Evolutionary conservation across 352 stramenopile genomes (phyloP).

Genomic region (Globisporangium okanoganense): DNA sequence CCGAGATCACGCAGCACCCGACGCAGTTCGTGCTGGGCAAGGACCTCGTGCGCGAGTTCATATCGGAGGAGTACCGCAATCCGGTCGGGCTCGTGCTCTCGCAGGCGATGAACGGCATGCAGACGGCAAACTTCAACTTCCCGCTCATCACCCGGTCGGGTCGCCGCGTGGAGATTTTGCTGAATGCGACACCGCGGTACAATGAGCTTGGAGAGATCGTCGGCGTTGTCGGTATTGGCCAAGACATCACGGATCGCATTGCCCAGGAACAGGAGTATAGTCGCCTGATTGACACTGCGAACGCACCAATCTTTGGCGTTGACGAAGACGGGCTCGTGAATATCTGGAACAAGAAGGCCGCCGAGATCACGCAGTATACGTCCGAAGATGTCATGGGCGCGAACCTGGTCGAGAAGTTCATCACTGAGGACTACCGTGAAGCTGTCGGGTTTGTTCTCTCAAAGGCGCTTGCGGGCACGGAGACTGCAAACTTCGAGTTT

Average conservation of each 20-base stretch:
- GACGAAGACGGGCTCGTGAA: slow-evolving; percentile 78
- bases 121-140: slow-evolving; percentile 85
- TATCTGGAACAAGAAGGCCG: slow-evolving; percentile 92
- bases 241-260: slow-evolving; percentile 87
- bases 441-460: slow-evolving; percentile 54
- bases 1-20: slow-evolving; percentile 86
- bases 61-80: slow-evolving; percentile 68
- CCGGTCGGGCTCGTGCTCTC: slow-evolving; percentile 63
- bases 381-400: slow-evolving; percentile 87
- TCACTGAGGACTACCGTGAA: slow-evolving; percentile 72
- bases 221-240: slow-evolving; percentile 80
- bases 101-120: slow-evolving; percentile 60
- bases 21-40: slow-evolving; percentile 87
- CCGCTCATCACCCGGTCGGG: slow-evolving; percentile 75
- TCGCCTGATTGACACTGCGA: slow-evolving; percentile 86
- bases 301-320: slow-evolving; percentile 89
- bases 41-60: slow-evolving; percentile 87
- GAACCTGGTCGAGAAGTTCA: slow-evolving; percentile 89
- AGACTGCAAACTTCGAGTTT: slow-evolving; percentile 86
- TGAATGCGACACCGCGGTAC: slow-evolving; percentile 75
- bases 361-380: slow-evolving; percentile 88
- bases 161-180: slow-evolving; percentile 67
- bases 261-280: slow-evolving; percentile 88
- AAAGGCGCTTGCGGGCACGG: slow-evolving; percentile 49
- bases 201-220: slow-evolving; percentile 75